Evolutionary conservation across 106 monocot genomes (phyloP).

Genomic region (Platanthera zijinensis): DNA sequence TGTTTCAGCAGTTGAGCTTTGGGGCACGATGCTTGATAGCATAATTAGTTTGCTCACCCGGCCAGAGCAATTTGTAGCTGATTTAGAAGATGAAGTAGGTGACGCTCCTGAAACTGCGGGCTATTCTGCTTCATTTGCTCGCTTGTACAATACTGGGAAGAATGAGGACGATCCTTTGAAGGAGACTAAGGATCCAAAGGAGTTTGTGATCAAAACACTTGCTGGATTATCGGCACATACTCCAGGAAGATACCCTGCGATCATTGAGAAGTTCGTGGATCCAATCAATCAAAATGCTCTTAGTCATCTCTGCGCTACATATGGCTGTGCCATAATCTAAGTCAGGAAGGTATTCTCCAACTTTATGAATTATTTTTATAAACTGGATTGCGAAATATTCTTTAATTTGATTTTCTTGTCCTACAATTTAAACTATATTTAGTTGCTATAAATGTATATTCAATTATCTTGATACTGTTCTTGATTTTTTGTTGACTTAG

Average conservation of each 20-base stretch:
- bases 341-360: slow-evolving; percentile 7
- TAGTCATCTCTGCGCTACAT: slow-evolving; percentile 56
- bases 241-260: slow-evolving; percentile 58
- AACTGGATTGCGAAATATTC: background rate
- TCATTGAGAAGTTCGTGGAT: slow-evolving; percentile 65
- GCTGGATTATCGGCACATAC: slow-evolving; percentile 45
- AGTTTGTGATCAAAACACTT: slow-evolving; percentile 71
- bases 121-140: slow-evolving; percentile 73
- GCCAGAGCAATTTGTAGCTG: slow-evolving; percentile 46
- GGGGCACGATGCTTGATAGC: slow-evolving; percentile 82
- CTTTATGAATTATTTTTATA: background rate
- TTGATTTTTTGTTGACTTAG: background rate
- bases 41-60: slow-evolving; percentile 47
- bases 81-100: slow-evolving; percentile 40
- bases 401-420: background rate
- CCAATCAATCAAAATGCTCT: slow-evolving; percentile 55
- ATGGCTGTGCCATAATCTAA: slow-evolving; percentile 72
- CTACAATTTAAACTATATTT: background rate
- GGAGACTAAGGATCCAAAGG: slow-evolving; percentile 71
- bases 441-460: background rate
- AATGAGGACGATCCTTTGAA: slow-evolving; percentile 88
- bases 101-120: slow-evolving; percentile 55
- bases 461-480: background rate
- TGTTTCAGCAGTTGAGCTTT: slow-evolving; percentile 42
- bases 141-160: slow-evolving; percentile 81